These are phyloP conservation scores for Eucalyptus tenuipes DNA, from an alignment of 345 rosid genomes.

Conservation along the genomic window DNA sequence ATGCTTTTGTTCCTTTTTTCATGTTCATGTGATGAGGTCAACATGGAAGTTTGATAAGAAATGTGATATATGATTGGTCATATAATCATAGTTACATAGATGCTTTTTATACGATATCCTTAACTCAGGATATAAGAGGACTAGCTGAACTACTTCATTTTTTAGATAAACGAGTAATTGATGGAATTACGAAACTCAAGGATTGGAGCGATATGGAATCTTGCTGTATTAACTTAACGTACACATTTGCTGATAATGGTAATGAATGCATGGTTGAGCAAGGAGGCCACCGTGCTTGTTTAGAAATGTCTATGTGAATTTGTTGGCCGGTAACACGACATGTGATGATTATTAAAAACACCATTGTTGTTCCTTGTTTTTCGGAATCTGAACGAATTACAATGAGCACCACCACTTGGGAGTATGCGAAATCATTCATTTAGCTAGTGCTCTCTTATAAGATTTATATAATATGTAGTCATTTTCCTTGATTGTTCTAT, in stretches of 20 bases:
- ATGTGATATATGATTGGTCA: too few relatives aligned
- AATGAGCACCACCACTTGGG: background rate
- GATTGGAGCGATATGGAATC: background rate
- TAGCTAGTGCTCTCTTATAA: background rate
- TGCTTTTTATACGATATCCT: too few relatives aligned
- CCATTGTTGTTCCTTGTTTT: background rate
- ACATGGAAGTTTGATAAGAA: background rate
- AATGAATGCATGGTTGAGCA: background rate
- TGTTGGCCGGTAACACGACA: accelerated
- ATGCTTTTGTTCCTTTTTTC: background rate
- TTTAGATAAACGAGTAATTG: too few relatives aligned
- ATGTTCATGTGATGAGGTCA: background rate
- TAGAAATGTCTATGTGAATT: background rate
- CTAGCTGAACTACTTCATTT: too few relatives aligned
- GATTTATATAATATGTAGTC: background rate
- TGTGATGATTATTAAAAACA: background rate
- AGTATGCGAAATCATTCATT: background rate
- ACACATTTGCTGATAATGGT: background rate
- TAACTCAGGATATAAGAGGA: too few relatives aligned
- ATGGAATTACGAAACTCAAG: background rate
- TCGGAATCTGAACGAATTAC: background rate
- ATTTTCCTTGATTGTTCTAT: background rate
- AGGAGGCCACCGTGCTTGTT: background rate
- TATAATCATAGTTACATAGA: too few relatives aligned
- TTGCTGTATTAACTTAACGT: background rate